Conservation (phyloP, 1,284 basidiomycete genomes). For the Naganishia sp. region DNA sequence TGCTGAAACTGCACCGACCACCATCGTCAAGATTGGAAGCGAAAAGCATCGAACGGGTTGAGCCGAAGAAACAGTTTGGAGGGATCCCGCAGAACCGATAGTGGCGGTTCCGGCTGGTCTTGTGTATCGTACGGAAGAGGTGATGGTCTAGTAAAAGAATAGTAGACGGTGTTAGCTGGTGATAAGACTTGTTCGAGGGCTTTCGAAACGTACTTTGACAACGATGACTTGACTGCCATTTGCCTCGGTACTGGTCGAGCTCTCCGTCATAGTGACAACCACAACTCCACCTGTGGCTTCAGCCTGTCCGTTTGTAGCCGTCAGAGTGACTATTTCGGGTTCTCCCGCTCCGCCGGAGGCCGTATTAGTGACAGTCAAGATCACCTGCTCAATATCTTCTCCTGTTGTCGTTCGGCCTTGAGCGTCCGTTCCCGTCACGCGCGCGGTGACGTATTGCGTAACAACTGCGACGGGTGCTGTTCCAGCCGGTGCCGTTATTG, state of each 20-base stretch:
- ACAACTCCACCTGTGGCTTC: slow-evolving; percentile 24
- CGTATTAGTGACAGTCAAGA: slow-evolving; percentile 20
- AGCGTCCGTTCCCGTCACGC: slow-evolving; percentile 17
- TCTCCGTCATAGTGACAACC: slow-evolving; percentile 29
- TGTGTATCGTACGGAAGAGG: slow-evolving; percentile 28
- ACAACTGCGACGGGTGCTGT: slow-evolving; percentile 10
- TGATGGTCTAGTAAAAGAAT: slow-evolving; percentile 21
- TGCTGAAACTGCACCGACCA: slow-evolving; percentile 13
- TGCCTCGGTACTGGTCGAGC: slow-evolving; percentile 22
- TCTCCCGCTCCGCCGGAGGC: slow-evolving; percentile 1
- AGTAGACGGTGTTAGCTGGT: too few relatives aligned
- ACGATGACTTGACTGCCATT: slow-evolving; percentile 29
- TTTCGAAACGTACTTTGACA: slow-evolving; percentile 22
- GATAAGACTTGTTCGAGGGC: too few relatives aligned
- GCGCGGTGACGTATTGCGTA: slow-evolving; percentile 28
- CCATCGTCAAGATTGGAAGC: not conserved
- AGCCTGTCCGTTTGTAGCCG: slow-evolving; percentile 26
- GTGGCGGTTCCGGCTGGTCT: slow-evolving; percentile 28
- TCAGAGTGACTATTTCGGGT: slow-evolving; percentile 23
- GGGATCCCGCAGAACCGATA: slow-evolving; percentile 5
- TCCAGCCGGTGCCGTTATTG: not conserved
- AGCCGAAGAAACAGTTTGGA: slow-evolving; percentile 14
- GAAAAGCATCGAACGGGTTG: not conserved
- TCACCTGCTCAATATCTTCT: slow-evolving; percentile 4
- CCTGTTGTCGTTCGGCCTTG: slow-evolving; percentile 21